Percentiles rank a stretch among this genome's conserved stretches.
phyloP scores from a whole-genome alignment of 345 rosid species.

The Linum lewisii region DNA sequence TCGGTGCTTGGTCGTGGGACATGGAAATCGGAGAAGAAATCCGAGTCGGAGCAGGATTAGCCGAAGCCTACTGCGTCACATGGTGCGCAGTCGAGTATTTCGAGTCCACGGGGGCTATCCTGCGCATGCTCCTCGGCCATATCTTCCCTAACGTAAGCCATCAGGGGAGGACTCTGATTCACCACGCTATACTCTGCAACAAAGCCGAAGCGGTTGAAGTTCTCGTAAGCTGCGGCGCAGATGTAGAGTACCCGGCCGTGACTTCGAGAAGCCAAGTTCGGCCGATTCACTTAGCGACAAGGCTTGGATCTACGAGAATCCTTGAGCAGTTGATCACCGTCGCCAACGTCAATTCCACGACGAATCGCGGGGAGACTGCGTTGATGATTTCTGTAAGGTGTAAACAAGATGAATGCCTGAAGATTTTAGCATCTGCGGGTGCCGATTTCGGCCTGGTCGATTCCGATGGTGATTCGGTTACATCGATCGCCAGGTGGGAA shows the following conservation, averaged over 20 bases:
- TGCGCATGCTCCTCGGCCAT: constrained; percentile 6
- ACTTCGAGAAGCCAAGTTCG: constrained; percentile 5
- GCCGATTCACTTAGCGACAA: constrained; percentile 2
- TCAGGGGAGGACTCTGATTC: constrained; percentile 1
- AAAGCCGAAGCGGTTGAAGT: constrained; percentile 6
- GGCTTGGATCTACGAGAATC: neutral
- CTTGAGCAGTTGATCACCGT: neutral
- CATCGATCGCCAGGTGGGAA: neutral
- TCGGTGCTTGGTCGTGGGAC: constrained; percentile 11
- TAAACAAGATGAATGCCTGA: constrained; percentile 3
- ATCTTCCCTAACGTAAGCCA: neutral
- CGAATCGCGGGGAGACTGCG: neutral
- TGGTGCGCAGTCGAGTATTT: constrained; percentile 11
- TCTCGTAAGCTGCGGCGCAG: constrained; percentile 1
- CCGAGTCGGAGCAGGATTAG: constrained; percentile 9
- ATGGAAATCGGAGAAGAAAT: constrained; percentile 7
- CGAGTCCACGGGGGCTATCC: neutral
- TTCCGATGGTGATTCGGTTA: neutral
- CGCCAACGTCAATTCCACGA: constrained; percentile 3
- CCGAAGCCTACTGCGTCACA: constrained; percentile 3
- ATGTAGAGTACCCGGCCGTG: neutral
- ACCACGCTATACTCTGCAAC: constrained; percentile 7
- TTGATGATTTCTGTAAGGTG: neutral
- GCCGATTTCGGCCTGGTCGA: constrained; percentile 5
- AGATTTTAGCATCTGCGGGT: neutral